Conservation (phyloP, 2,329 filamentous ascomycete species). For the Stylonectria norvegica region DNA sequence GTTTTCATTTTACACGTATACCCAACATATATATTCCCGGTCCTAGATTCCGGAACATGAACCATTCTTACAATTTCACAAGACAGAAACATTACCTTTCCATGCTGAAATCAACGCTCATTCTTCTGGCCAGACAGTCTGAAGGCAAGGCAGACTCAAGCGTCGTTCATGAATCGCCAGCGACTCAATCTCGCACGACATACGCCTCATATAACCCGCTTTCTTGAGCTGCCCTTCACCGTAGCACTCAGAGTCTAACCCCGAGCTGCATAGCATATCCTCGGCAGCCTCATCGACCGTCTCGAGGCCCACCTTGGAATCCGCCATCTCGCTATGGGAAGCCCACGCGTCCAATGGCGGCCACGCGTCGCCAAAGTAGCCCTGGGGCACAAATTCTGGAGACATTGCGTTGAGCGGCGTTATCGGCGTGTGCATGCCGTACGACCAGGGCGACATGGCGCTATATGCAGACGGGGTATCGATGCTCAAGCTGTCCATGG, state of each 20-base stretch:
- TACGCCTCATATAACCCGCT: neutral
- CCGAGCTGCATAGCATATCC: constrained; percentile 8
- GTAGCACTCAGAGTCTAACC: constrained; percentile 3
- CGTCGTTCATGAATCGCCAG: constrained; percentile 17
- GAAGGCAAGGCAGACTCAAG: constrained; percentile 29
- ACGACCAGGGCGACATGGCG: constrained; percentile 9
- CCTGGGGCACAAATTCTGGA: constrained; percentile 32
- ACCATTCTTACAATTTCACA: neutral
- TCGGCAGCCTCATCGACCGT: constrained; percentile 27
- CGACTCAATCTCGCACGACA: neutral
- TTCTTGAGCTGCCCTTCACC: constrained; percentile 4
- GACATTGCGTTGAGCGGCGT: constrained; percentile 28
- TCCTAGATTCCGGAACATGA: neutral
- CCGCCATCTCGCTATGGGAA: constrained; percentile 4
- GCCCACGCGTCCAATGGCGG: constrained; percentile 4
- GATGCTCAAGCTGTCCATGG: constrained; percentile 10
- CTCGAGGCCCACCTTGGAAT: constrained; percentile 11
- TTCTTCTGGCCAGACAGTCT: constrained; percentile 22
- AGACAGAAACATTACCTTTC: no score
- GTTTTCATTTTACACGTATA: constrained; percentile 2
- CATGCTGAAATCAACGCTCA: no score
- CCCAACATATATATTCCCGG: neutral
- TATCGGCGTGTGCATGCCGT: constrained; percentile 12
- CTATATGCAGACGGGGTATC: constrained; percentile 13
- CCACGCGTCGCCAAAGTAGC: constrained; percentile 15